A percentile compares a stretch with the other conserved stretches of the same genome.
Evolutionary conservation across 768 basidiomycete species (phyloP).

Genomic region (Boletus sp.): DNA sequence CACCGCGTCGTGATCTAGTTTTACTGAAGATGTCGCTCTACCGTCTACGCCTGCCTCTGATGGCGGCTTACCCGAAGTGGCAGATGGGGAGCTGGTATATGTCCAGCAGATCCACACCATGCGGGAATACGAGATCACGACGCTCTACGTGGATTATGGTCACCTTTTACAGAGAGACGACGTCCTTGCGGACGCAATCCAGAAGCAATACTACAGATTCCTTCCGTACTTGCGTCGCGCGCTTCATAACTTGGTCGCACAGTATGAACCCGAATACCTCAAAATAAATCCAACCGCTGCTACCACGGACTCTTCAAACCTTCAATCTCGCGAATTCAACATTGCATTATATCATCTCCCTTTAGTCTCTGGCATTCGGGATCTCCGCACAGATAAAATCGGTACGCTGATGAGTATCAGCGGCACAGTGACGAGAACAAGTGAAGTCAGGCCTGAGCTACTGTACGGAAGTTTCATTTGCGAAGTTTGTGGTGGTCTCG

Average conservation of each 20-base stretch:
- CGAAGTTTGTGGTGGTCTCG: slow-evolving; percentile 78
- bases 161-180: slow-evolving; percentile 90
- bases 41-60: slow-evolving; percentile 80
- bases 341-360: slow-evolving; percentile 95
- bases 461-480: slow-evolving; percentile 93
- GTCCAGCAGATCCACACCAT: slow-evolving; percentile 93
- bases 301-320: slow-evolving; percentile 79
- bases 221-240: slow-evolving; percentile 92
- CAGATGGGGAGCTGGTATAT: slow-evolving; percentile 71
- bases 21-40: slow-evolving; percentile 75
- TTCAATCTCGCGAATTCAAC: slow-evolving; percentile 90
- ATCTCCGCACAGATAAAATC: slow-evolving; percentile 88
- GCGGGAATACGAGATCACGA: slow-evolving; percentile 92
- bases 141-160: slow-evolving; percentile 93
- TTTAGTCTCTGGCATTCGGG: slow-evolving; percentile 90
- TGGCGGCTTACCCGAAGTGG: slow-evolving; percentile 51
- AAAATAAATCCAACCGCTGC: slow-evolving; percentile 92
- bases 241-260: slow-evolving; percentile 82
- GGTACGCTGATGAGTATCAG: slow-evolving; percentile 93
- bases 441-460: slow-evolving; percentile 94
- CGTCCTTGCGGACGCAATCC: slow-evolving; percentile 89
- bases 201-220: slow-evolving; percentile 95
- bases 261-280: slow-evolving; percentile 90
- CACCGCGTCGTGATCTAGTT: slow-evolving; percentile 46
- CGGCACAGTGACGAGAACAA: slow-evolving; percentile 96